Evolutionary conservation across 192 early-diverging fungal genomes (phyloP).

Genomic region (Umbelopsis sp.): DNA sequence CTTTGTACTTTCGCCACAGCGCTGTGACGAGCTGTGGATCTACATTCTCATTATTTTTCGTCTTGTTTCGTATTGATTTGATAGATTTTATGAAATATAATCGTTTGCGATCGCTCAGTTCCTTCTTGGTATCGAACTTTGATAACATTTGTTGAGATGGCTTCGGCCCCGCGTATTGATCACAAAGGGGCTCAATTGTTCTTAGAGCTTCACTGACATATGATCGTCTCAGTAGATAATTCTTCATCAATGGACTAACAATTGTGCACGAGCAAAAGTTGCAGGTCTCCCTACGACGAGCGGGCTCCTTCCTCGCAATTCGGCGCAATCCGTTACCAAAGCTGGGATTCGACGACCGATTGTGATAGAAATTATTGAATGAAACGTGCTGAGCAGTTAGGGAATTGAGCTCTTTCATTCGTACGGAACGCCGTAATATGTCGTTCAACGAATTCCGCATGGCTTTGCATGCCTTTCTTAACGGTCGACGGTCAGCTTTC

Average conservation of each 20-base stretch:
- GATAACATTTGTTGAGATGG: not conserved
- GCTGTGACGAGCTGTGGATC: not conserved
- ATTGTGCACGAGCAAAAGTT: constrained; percentile 10
- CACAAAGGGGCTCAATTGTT: constrained; percentile 16
- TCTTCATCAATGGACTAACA: constrained; percentile 13
- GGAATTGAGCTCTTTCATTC: constrained; percentile 6
- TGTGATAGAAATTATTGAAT: not conserved
- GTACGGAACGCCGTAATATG: constrained; percentile 16
- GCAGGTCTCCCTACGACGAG: not conserved
- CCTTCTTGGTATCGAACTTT: not conserved
- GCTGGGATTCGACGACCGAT: not conserved
- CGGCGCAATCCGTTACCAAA: not conserved
- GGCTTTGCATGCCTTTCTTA: constrained; percentile 20
- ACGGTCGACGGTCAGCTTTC: constrained; percentile 9
- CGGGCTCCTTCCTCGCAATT: not conserved
- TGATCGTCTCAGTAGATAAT: constrained; percentile 6
- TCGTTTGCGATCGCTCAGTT: not conserved
- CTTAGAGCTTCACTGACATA: constrained; percentile 14
- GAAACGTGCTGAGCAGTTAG: not conserved
- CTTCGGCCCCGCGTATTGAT: not conserved
- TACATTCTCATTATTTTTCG: not conserved
- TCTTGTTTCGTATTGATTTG: not conserved
- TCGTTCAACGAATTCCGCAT: constrained; percentile 21
- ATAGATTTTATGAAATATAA: not conserved
- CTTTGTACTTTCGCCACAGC: not conserved